Percentiles rank a stretch among this genome's conserved stretches.
These are phyloP conservation scores for Colletotrichum theobromicola DNA, from an alignment of 2,329 filamentous ascomycete species.

Conservation along the genomic window DNA sequence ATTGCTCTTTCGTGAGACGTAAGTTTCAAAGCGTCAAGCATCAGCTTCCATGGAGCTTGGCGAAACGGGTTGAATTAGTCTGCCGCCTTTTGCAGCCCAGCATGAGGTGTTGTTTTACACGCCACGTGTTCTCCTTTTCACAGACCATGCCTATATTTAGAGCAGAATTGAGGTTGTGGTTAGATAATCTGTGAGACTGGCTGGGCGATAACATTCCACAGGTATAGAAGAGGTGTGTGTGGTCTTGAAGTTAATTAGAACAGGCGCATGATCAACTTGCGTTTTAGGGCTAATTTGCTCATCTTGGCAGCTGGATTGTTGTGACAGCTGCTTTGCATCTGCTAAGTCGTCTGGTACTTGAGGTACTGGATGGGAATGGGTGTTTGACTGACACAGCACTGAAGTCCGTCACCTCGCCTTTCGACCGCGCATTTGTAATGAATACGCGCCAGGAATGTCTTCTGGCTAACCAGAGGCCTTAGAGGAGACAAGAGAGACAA, in stretches of 20 bases:
- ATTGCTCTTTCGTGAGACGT: not conserved
- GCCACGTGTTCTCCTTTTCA: not conserved
- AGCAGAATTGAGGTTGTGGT: not conserved
- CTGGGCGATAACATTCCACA: no score
- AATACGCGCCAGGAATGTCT: not conserved
- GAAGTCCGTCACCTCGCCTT: not conserved
- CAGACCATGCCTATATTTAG: fast-evolving
- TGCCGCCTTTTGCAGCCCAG: not conserved
- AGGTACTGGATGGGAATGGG: not conserved
- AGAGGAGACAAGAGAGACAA: not conserved
- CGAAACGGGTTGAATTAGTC: no score
- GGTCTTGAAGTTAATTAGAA: not conserved
- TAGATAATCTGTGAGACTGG: not conserved
- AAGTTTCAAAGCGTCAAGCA: no score
- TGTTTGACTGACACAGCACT: not conserved
- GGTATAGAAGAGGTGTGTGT: not conserved
- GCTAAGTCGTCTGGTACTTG: no score
- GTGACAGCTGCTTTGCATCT: no score
- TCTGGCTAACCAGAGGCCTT: fast-evolving
- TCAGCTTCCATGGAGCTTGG: no score
- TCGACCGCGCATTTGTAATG: not conserved
- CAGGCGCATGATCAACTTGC: not conserved
- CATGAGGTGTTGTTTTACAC: not conserved
- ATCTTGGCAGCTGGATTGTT: not conserved
- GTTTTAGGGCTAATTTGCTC: not conserved